Evolutionary conservation across 306 rosid species (phyloP), one percentile per base, ranked within the genome.

Genomic region (Quercus variabilis): DNA sequence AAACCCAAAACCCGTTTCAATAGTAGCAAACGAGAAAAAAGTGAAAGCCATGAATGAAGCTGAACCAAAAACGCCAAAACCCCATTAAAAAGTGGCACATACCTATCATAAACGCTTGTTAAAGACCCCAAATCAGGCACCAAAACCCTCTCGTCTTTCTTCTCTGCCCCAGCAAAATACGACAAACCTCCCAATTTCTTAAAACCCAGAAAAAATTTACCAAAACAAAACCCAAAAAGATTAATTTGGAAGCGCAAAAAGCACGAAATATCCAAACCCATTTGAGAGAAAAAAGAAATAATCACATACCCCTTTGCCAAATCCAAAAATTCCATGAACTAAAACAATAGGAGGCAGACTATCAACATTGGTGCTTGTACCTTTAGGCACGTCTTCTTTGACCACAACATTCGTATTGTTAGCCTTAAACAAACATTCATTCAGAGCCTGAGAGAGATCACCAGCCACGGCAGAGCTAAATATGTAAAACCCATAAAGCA

Each of bases 101-200:
- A 91, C 99, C 99, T 87, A 69, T 96, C 99, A 56, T 96, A 83
- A 81, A 96, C 55, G 75, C 99, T 93, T 54, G 99, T 96, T 31
- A 96, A 69, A 73, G 99, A 96, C 8, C 99, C 99, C 86, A 96
- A 89, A 91, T 96, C 99, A 69, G 99, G 99, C 5, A 96, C 99
- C 21, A 96, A 97, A 81, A 93, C 99, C 84, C 96, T 90, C 19
- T 90, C 96, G 83, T 93, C 99, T 55, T 88, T 96, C 93, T 93
- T 93, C 92, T 96, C 99, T 4, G 99, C 99, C 75, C 99, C 99
- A 18, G 81, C 99, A 69, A 96, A 96, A 76, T 96, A 96, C 6
- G 99, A 96, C 30, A 93, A 81, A 58, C 87, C 92, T 25, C 99
- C 99, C 80, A 96, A 83, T 80, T 90, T 91, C 99, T 96, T 58